Evolutionary conservation across 805 yeast species (phyloP), one percentile per base, ranked within the genome.

Genomic region (Brettanomyces naardenensis): DNA sequence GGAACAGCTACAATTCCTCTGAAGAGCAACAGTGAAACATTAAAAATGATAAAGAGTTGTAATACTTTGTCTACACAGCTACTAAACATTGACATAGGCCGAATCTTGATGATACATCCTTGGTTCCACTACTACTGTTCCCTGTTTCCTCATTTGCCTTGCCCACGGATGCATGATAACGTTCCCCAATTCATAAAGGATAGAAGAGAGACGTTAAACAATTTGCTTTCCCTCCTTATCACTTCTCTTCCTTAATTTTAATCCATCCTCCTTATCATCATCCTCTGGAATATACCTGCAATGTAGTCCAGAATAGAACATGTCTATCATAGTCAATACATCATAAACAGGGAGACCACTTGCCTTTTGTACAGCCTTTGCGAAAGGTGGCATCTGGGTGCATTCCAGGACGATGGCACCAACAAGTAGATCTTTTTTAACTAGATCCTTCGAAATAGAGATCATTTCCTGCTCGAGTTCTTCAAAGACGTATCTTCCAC

Each of bases 361-460:
- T n/a, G 44, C 52, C 15, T 28, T 27, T 19, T 50, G 58, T 19
- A 61, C 51, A 2, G 56, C 58, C 31, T 45, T 48, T 11, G 61
- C 46, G 33, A 42, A 51, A n/a, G 62, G 64, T 15, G 61, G 62
- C 61, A 61, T 59, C 35, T 59, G 60, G 6, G 62, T 55, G 38
- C 65, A 58, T 39, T 58, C 64, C 37, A 59, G 47, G 7, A 59
- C 60, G 37, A 59, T 46, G 0, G 54, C 62, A 10, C 55, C 53
- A 26, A 58, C 47, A 5, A 38, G 32, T 6, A 52, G 48, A 15
- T 49, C 42, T 6, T 41, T 40, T 3, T 36, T 37, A 1, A 61
- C 6, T 6, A 56, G 39, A 4, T 42, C 44, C 15, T 41, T 31
- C 1, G 59, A 54, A 21, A 53, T 36, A 6, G 31, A 33, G 6